Evolutionary conservation across 176 grass and related monocot species (phyloP), one percentile per base, ranked within the genome.

Genomic region (Thalia dealbata): DNA sequence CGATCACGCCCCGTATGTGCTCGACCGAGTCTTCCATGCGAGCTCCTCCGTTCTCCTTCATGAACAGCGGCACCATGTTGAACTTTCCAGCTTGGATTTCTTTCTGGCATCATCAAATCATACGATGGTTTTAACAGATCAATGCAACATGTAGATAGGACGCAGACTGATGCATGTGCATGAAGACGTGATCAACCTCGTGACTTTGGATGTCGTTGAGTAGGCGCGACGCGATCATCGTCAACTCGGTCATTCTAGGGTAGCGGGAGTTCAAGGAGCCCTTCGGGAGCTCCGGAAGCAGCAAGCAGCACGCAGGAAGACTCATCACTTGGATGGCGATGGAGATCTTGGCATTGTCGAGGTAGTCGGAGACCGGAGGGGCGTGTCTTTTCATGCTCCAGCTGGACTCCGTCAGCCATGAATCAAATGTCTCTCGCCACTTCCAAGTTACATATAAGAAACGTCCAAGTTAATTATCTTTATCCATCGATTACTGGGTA

Each of bases 281-380:
- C 18, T 22, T 43, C 43, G 65, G 65, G 10, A 12, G 0, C 21
- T 43, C 19, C 7, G 65, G 35, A 14, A 3, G 2, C 2, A n/a
- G 2, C 38, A 68, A 42, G 65, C 21, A 68, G 18, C 65, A 68
- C 6, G 65, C 65, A 43, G 65, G 65, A 44, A 68, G 65, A 68
- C 32, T 68, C 35, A 68, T 68, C 2, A 68, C 65, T 68, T 68
- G 65, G 18, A 68, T 44, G 1, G 65, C 65, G n/a, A 68, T 12
- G 3, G 65, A 68, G 18, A 43, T 43, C 38, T 18, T 13, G 8
- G 32, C 65, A 4, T 43, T 32, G 11, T 68, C 32, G 8, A 68
- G 4, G 65, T 68, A 68, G 7, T 68, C 65, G 3, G 35, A 3
- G 6, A 43, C 16, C 22, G 65, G 43, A 43, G 65, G 65, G 19